Evolutionary conservation across 176 grass and related monocot genomes (phyloP), one percentile per base, ranked within the genome.

Genomic region (Puccinellia tenuiflora): DNA sequence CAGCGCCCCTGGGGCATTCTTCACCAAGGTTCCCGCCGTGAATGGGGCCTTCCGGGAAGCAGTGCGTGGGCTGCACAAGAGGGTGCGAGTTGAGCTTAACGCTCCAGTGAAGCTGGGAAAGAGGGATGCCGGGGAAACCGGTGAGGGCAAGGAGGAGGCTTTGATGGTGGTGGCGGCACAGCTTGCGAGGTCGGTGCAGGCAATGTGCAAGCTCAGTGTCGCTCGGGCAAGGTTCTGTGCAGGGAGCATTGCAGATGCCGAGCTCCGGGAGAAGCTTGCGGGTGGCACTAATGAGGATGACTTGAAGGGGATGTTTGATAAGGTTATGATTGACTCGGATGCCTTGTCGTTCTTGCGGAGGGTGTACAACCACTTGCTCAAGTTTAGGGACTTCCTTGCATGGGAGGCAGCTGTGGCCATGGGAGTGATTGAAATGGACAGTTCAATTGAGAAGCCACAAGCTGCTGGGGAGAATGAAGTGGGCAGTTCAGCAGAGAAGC

Each of bases 381-480:
- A 96, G 84, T 91, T 92, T 55, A 90, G 93, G 76, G 81, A 84
- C 34, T 73, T 96, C 42, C 89, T 99, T 83, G 85, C 96, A 8
- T 96, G 93, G 96, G 96, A 99, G 81, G 96, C 96, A 54, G 93
- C 85, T 59, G 40, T 94, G 43, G 93, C 89, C 43, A 86, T 99
- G 81, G 92, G 77, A 20, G 81, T 86, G 31, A 92, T 96, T 40
- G 91, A 94, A 85, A 85, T 55, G 3, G 97, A 96, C 76, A 88
- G 79, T 73, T 99, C 97, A 61, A 90, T 99, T 71, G 97, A 99
- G 85, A 99, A 94, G 67, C 88, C 78, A 0, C 89, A 88, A 75
- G 73, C 48, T 84, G 57, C 35, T 80, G 62, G 28, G 53, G 80
- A 90, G 26, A 89, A 78, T 45, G 96, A 90, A 81, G 88, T 10